Base-by-base conservation (phyloP, 331 rosid genomes). In the Erythrophleum ivorense region DNA sequence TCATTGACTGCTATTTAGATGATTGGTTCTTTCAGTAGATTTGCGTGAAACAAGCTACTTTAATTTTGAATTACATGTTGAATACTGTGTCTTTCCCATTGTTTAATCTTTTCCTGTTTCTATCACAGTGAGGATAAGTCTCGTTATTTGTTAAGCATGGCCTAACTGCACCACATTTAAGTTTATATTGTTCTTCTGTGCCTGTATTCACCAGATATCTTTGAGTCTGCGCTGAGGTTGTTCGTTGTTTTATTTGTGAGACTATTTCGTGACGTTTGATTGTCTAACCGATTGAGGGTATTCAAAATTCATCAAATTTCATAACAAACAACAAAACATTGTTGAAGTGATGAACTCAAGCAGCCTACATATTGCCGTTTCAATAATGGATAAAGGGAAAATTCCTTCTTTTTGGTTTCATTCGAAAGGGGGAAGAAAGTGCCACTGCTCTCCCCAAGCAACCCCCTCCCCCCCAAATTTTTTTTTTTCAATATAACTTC, bases 1-100 rank as follows among this genome's bases (percentile, higher is more conserved):
- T 81, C 58, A 64, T 73, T 85, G 83, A 83, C 38, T 85, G 82
- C 78, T 82, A 67, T 80, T 78, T 73, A 49, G 78, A 77, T 63
- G 70, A 74, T 82, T 84, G 80, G 49, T 87, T 82, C 73, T 45
- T 53, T 78, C 33, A 77, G 77, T 76, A 77, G 77, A 59, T 57
- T 59, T 58, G 40, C 80, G 82, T 81, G 75, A 73, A 55, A 70
- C 77, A 71, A 78, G 60, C 74, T 79, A 62, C 81, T 82, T 45
- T 62, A 70, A 21, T 78, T 62, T 75, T 75, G 16, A 58, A 64
- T 71, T 50, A 71, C 60, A 38, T 65, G 36, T 72, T 19, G 33
- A 49, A 33, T 75, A 67, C 70, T 75, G 72, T 77, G 55, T 71
- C 59, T 40, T 69, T 40, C 41, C 33, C 64, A 2, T 69, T 71